These are phyloP conservation scores for Eucalyptus brandiana DNA, from an alignment of 345 rosid genomes.

Conservation along the genomic window DNA sequence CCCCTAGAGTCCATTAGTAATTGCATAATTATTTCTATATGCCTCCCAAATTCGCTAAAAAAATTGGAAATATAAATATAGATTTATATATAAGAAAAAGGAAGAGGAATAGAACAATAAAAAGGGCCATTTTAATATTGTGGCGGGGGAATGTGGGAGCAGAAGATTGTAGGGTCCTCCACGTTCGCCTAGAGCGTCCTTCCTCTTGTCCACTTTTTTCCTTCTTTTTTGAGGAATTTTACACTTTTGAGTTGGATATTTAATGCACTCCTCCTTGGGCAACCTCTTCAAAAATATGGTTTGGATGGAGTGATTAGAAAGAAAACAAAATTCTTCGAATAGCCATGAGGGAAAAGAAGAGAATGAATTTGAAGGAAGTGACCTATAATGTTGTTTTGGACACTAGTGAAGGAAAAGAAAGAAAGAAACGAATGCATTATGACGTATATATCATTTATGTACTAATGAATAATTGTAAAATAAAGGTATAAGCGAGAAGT, in stretches of 20 bases:
- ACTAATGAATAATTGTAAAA: background rate
- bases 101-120: background rate
- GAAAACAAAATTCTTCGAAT: background rate
- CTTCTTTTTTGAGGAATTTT: background rate
- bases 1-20: background rate
- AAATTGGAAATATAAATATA: background rate
- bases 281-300: background rate
- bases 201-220: background rate
- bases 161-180: background rate
- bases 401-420: background rate
- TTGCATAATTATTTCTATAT: background rate
- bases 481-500: background rate
- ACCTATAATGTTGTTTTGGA: background rate
- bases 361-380: background rate
- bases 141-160: background rate
- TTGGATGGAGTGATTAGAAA: background rate
- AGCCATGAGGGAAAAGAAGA: background rate
- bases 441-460: background rate
- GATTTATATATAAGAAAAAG: background rate
- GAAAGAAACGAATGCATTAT: background rate
- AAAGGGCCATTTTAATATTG: background rate
- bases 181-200: background rate
- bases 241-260: background rate
- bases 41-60: background rate
- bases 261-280: background rate